Evolutionary conservation across 495 filamentous ascomycete species (phyloP).

Genomic region (Bathelium albidoporum): DNA sequence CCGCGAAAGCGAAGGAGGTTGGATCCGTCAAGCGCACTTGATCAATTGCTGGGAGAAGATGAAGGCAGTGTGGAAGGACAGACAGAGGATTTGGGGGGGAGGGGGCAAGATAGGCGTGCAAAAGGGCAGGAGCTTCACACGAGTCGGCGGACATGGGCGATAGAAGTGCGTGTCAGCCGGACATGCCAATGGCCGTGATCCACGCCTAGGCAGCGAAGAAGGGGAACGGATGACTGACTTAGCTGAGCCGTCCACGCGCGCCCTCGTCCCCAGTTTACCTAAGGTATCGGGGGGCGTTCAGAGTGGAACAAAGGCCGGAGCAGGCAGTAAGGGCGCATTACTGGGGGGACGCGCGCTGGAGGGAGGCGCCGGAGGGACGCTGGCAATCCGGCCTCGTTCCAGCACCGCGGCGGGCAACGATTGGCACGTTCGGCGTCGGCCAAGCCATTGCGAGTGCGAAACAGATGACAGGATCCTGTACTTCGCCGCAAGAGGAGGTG

Average conservation of each 20-base stretch:
- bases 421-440: background rate
- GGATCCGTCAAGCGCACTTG: background rate
- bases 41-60: background rate
- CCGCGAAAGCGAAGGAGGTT: background rate
- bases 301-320: background rate
- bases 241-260: background rate
- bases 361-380: background rate
- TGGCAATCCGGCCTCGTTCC: background rate
- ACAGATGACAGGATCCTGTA: slow-evolving; percentile 3
- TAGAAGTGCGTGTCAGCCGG: slow-evolving; percentile 3
- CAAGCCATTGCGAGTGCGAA: background rate
- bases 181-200: background rate
- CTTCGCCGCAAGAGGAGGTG: slow-evolving; percentile 5
- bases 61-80: background rate
- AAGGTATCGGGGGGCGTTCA: background rate
- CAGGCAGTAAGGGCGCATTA: background rate
- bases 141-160: background rate
- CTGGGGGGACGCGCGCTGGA: background rate
- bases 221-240: background rate
- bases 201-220: background rate
- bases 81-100: too few species aligned
- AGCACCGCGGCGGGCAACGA: background rate
- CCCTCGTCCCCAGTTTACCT: background rate
- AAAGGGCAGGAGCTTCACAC: background rate
- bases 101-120: background rate